These are phyloP conservation scores for Phytopythium sindhum DNA, from an alignment of 352 stramenopile genomes.

Conservation along the genomic window DNA sequence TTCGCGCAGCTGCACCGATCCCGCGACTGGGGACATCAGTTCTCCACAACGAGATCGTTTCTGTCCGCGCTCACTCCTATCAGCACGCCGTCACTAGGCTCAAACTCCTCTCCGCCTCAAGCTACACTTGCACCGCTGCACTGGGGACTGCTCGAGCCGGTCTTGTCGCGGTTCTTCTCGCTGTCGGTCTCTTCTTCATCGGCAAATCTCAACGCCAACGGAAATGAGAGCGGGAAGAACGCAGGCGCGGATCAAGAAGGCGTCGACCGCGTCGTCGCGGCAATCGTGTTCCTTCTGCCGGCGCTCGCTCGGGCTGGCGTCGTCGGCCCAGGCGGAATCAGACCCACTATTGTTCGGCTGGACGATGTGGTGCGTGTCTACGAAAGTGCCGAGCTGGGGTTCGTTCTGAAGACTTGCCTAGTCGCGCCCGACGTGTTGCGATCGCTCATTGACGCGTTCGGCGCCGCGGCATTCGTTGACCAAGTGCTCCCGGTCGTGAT, in stretches of 20 bases:
- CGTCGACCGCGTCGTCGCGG: conserved; percentile 39
- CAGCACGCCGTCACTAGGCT: not conserved
- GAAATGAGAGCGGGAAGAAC: not conserved
- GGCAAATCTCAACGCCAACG: not conserved
- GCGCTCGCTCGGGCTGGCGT: conserved; percentile 27
- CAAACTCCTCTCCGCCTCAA: not conserved
- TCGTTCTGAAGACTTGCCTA: conserved; percentile 39
- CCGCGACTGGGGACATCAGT: conserved; percentile 39
- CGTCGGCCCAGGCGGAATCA: conserved; percentile 13
- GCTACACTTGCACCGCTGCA: conserved; percentile 25
- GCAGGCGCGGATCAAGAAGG: conserved; percentile 32
- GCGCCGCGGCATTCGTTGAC: conserved; percentile 36
- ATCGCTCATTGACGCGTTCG: conserved; percentile 43
- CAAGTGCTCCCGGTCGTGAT: conserved; percentile 59
- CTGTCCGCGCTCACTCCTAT: conserved; percentile 27
- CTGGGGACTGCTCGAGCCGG: conserved; percentile 48
- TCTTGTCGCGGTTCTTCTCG: conserved; percentile 56
- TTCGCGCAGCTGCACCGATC: conserved; percentile 31
- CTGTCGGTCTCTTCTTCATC: conserved; percentile 13
- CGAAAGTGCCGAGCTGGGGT: conserved; percentile 42
- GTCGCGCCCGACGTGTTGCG: conserved; percentile 46
- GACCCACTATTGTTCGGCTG: conserved; percentile 31
- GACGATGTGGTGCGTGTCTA: conserved; percentile 53
- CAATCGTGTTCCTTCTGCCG: conserved; percentile 60
- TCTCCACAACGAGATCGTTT: conserved; percentile 25